These are phyloP conservation scores for Anthracocystis setariae DNA, from an alignment of 1,284 basidiomycete species.

Conservation along the genomic window DNA sequence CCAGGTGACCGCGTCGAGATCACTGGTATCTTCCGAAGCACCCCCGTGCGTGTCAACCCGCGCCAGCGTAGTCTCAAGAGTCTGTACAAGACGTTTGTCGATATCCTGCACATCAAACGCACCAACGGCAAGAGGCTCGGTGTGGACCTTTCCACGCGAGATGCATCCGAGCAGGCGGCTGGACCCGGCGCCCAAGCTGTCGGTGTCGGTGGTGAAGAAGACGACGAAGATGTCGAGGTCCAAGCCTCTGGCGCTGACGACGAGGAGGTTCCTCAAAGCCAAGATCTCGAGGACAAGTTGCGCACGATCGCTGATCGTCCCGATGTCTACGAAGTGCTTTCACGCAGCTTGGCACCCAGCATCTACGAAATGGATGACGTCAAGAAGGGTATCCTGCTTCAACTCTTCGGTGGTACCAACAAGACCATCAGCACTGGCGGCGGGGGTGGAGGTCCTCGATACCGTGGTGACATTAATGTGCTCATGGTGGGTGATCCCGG, in stretches of 20 bases:
- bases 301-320: conserved; percentile 77
- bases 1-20: conserved; percentile 92
- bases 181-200: conserved; percentile 74
- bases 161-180: conserved; percentile 59
- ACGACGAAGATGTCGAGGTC: conserved; percentile 60
- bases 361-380: conserved; percentile 99
- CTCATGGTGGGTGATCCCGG: conserved; percentile 97
- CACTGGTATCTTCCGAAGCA: conserved; percentile 92
- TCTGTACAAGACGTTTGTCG: conserved; percentile 95
- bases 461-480: conserved; percentile 97
- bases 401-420: conserved; percentile 96
- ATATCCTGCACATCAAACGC: conserved; percentile 90
- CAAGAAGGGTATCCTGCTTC: conserved; percentile 95
- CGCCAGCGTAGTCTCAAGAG: conserved; percentile 90
- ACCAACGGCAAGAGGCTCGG: conserved; percentile 78
- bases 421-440: conserved; percentile 92
- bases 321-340: conserved; percentile 87
- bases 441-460: conserved; percentile 92
- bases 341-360: conserved; percentile 87
- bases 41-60: conserved; percentile 92
- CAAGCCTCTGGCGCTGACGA: conserved; percentile 30
- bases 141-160: conserved; percentile 82
- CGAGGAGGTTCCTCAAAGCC: conserved; percentile 35
- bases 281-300: conserved; percentile 74
- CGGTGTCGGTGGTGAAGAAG: conserved; percentile 84